Evolutionary conservation across 177 flowering plant genomes (phyloP).

Genomic region (Vitis hybrid): DNA sequence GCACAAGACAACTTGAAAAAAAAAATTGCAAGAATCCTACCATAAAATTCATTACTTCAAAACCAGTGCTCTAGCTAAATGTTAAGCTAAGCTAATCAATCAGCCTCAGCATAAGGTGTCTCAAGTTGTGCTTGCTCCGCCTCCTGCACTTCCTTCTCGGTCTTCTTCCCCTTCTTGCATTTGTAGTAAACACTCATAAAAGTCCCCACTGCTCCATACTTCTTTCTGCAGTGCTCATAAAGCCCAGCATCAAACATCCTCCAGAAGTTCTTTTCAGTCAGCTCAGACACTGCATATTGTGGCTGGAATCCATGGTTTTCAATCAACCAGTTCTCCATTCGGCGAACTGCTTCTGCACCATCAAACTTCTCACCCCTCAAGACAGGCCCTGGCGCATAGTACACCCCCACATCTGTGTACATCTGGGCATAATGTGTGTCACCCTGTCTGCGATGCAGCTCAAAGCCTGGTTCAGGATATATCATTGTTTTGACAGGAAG

Average conservation of each 20-base stretch:
- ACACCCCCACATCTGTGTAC: slow-evolving; percentile 93
- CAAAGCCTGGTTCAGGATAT: slow-evolving; percentile 93
- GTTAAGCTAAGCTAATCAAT: slow-evolving; percentile 7
- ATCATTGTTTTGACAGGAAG: slow-evolving; percentile 85
- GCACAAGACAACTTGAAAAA: neutral
- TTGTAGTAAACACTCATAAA: slow-evolving; percentile 95
- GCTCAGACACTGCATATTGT: slow-evolving; percentile 91
- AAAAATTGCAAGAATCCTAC: neutral
- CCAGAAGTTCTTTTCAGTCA: slow-evolving; percentile 84
- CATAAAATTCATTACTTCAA: neutral
- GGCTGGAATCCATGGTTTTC: slow-evolving; percentile 96
- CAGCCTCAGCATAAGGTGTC: slow-evolving; percentile 65
- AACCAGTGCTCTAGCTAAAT: slow-evolving; percentile 12
- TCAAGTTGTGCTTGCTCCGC: slow-evolving; percentile 88
- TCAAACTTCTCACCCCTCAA: slow-evolving; percentile 88
- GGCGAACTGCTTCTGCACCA: slow-evolving; percentile 83
- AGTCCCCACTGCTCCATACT: slow-evolving; percentile 87
- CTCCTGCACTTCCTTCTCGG: slow-evolving; percentile 93
- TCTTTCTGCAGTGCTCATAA: slow-evolving; percentile 75
- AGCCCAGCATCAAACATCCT: slow-evolving; percentile 90
- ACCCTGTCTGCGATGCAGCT: slow-evolving; percentile 74
- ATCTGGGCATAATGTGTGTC: slow-evolving; percentile 90
- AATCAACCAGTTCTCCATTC: slow-evolving; percentile 84
- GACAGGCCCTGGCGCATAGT: slow-evolving; percentile 93
- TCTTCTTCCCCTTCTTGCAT: slow-evolving; percentile 91